Percentiles rank a stretch among this genome's conserved stretches.
Conservation (phyloP, 2,329 filamentous ascomycete genomes). For the Alternaria angustiovoidea region DNA sequence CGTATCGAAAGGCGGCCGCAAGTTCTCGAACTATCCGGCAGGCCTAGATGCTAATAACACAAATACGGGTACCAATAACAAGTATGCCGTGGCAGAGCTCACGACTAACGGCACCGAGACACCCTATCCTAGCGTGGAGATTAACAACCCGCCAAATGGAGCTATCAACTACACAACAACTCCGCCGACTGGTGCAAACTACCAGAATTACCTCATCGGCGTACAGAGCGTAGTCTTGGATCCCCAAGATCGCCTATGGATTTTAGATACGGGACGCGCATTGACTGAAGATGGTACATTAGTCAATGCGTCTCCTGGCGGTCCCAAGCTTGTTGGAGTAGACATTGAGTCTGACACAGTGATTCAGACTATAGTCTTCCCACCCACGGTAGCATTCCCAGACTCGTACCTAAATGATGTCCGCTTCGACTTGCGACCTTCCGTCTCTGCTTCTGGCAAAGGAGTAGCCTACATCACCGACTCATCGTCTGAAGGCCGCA, state of each 20-base stretch:
- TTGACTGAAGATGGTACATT: slow-evolving; percentile 55
- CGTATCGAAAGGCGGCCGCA: slow-evolving; percentile 59
- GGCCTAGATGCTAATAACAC: slow-evolving; percentile 60
- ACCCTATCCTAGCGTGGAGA: slow-evolving; percentile 54
- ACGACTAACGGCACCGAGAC: slow-evolving; percentile 54
- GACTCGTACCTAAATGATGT: slow-evolving; percentile 64
- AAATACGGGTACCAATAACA: slow-evolving; percentile 51
- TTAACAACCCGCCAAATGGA: slow-evolving; percentile 60
- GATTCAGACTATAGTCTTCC: slow-evolving; percentile 62
- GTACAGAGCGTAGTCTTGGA: slow-evolving; percentile 64
- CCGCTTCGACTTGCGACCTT: slow-evolving; percentile 60
- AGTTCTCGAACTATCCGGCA: slow-evolving; percentile 62
- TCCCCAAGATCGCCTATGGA: slow-evolving; percentile 60
- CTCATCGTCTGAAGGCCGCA: slow-evolving; percentile 57
- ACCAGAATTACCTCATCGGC: slow-evolving; percentile 60
- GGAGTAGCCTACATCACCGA: slow-evolving; percentile 65
- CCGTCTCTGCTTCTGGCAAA: slow-evolving; percentile 52
- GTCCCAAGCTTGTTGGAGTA: slow-evolving; percentile 61
- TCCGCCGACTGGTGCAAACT: slow-evolving; percentile 57
- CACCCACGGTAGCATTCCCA: slow-evolving; percentile 55
- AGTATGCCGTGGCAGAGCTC: slow-evolving; percentile 61
- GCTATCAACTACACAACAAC: slow-evolving; percentile 61
- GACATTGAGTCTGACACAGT: slow-evolving; percentile 56
- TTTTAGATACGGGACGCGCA: slow-evolving; percentile 62
- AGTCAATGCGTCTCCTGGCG: slow-evolving; percentile 56